Percentiles rank a stretch among this genome's conserved stretches.
phyloP scores from a whole-genome alignment of 768 basidiomycete genomes.

The Russula griseocarnosa region DNA sequence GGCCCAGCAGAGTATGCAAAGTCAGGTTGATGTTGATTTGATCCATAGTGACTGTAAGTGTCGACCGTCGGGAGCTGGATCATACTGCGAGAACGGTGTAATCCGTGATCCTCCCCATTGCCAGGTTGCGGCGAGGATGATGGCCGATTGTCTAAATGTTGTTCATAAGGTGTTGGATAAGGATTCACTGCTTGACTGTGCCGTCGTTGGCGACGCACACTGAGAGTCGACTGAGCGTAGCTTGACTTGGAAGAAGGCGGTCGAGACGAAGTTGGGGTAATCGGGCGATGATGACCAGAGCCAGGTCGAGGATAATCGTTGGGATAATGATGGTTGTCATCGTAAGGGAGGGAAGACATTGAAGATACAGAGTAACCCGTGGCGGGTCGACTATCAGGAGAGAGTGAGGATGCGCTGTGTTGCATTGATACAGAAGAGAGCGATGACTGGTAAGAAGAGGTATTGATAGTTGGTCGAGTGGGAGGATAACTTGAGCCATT shows the following conservation, averaged over 20 bases:
- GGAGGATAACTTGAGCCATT: slow-evolving; percentile 44
- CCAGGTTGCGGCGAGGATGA: slow-evolving; percentile 30
- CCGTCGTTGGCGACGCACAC: slow-evolving; percentile 67
- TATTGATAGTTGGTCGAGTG: slow-evolving; percentile 63
- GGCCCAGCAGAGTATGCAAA: slow-evolving; percentile 75
- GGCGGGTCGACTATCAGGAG: slow-evolving; percentile 80
- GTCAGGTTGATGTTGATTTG: slow-evolving; percentile 52
- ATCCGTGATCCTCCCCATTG: slow-evolving; percentile 43
- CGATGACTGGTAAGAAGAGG: slow-evolving; percentile 57
- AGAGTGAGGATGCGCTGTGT: slow-evolving; percentile 64
- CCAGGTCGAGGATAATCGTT: slow-evolving; percentile 64
- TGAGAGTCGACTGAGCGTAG: slow-evolving; percentile 50
- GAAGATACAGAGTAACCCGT: slow-evolving; percentile 85
- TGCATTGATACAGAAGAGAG: slow-evolving; percentile 44
- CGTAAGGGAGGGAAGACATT: slow-evolving; percentile 56
- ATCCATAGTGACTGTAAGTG: slow-evolving; percentile 31
- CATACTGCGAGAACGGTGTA: slow-evolving; percentile 81
- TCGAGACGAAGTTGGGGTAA: slow-evolving; percentile 62
- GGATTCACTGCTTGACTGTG: slow-evolving; percentile 87
- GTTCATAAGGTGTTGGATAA: slow-evolving; percentile 77
- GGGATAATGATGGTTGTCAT: slow-evolving; percentile 48
- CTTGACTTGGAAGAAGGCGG: slow-evolving; percentile 65
- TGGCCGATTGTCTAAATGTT: slow-evolving; percentile 33
- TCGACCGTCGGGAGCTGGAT: slow-evolving; percentile 73
- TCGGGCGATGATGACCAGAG: slow-evolving; percentile 63